phyloP scores from a whole-genome alignment of 2,329 filamentous ascomycete species.

The Tothia fuscella region DNA sequence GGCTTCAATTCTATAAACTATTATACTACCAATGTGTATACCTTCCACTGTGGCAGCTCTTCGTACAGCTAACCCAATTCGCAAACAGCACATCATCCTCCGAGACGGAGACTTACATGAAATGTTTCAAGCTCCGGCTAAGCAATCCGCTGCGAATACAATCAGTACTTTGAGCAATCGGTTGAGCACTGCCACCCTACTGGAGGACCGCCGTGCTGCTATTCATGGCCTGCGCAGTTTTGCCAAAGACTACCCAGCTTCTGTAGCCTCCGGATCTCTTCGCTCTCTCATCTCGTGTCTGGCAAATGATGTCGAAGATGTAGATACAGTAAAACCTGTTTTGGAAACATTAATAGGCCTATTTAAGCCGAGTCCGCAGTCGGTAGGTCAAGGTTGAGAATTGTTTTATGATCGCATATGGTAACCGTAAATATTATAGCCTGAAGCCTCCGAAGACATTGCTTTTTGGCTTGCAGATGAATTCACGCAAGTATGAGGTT shows the following conservation, averaged over 20 bases:
- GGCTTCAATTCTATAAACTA: too few relatives aligned
- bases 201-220: slow-evolving; percentile 88
- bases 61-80: too few relatives aligned
- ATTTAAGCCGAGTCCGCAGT: slow-evolving; percentile 56
- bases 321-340: slow-evolving; percentile 90
- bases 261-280: slow-evolving; percentile 86
- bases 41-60: too few relatives aligned
- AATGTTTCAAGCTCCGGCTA: slow-evolving; percentile 76
- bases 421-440: slow-evolving; percentile 36
- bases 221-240: slow-evolving; percentile 91
- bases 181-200: slow-evolving; percentile 74
- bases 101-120: too few relatives aligned
- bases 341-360: slow-evolving; percentile 92
- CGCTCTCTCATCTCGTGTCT: slow-evolving; percentile 77
- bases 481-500: slow-evolving; percentile 65
- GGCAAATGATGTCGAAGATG: slow-evolving; percentile 80
- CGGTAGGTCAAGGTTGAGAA: slow-evolving; percentile 19
- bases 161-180: slow-evolving; percentile 83
- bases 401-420: background rate
- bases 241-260: slow-evolving; percentile 90
- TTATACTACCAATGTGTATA: too few relatives aligned
- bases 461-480: slow-evolving; percentile 93
- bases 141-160: slow-evolving; percentile 91
- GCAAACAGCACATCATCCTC: too few relatives aligned
- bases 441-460: slow-evolving; percentile 93